Percentiles rank a stretch among this genome's conserved stretches.
phyloP scores from a whole-genome alignment of 805 yeast genomes.

The Ogataea angusta region DNA sequence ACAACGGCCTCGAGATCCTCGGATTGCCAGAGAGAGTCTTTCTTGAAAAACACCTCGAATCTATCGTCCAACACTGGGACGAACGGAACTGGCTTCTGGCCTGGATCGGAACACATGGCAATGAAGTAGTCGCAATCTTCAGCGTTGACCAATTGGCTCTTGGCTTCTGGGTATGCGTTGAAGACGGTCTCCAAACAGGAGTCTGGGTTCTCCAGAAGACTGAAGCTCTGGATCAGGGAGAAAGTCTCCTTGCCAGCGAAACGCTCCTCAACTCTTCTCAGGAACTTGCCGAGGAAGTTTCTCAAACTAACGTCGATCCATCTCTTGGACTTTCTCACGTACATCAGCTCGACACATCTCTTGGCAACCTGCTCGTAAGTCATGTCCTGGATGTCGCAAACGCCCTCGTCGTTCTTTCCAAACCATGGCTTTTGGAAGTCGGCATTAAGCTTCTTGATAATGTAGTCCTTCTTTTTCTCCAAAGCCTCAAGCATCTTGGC shows the following conservation, averaged over 20 bases:
- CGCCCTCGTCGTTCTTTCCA: constrained; percentile 70
- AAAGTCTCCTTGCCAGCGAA: constrained; percentile 56
- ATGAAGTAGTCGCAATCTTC: constrained; percentile 95
- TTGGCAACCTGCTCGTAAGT: constrained; percentile 88
- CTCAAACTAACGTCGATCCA: constrained; percentile 90
- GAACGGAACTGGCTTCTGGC: constrained; percentile 96
- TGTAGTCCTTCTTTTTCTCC: constrained; percentile 78
- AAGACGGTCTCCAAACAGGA: constrained; percentile 57
- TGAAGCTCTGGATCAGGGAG: constrained; percentile 73
- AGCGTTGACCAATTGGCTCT: constrained; percentile 81
- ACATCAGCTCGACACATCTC: constrained; percentile 86
- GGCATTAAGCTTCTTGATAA: constrained; percentile 79
- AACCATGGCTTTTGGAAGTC: constrained; percentile 99
- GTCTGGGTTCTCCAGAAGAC: constrained; percentile 67
- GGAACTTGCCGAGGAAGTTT: constrained; percentile 79
- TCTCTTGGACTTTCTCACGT: constrained; percentile 67
- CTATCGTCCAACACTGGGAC: constrained; percentile 93
- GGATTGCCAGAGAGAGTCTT: constrained; percentile 98
- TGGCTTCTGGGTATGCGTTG: constrained; percentile 68
- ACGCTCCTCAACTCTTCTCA: constrained; percentile 97
- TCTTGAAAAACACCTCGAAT: constrained; percentile 95
- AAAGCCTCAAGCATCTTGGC: constrained; percentile 79
- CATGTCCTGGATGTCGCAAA: constrained; percentile 91
- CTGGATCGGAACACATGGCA: constrained; percentile 74
- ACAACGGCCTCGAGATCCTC: constrained; percentile 96